Percentiles rank a stretch among this genome's conserved stretches.
phyloP scores from a whole-genome alignment of 805 yeast genomes.

The Sungouiozyma intestinalis region DNA sequence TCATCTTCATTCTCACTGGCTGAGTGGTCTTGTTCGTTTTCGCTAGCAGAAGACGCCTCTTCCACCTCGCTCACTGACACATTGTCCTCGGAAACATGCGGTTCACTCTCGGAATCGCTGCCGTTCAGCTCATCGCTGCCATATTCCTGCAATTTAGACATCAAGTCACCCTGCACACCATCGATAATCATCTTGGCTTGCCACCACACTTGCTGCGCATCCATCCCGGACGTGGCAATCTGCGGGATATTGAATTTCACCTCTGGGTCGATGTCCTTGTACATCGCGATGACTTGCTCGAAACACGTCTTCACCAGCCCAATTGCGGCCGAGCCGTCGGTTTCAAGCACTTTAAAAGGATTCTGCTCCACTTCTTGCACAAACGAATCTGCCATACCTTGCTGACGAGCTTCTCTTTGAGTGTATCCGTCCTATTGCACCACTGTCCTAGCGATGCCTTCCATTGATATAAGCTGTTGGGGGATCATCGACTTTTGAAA shows the following conservation, averaged over 20 bases:
- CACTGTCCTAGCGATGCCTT: not conserved
- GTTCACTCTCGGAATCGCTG: conserved; percentile 5
- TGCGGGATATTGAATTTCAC: conserved; percentile 61
- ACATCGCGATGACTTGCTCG: conserved; percentile 18
- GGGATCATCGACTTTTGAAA: no score
- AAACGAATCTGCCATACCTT: not conserved
- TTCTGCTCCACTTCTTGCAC: not conserved
- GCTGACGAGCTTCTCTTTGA: no score
- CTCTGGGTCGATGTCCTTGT: conserved; percentile 9
- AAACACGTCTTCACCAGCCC: conserved; percentile 17
- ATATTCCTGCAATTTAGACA: conserved; percentile 43
- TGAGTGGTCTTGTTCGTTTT: conserved; percentile 2
- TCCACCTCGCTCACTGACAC: conserved; percentile 20
- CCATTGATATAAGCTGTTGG: no score
- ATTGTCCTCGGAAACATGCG: conserved; percentile 15
- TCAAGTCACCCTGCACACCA: conserved; percentile 54
- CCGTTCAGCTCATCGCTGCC: conserved; percentile 24
- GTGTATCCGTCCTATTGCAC: no score
- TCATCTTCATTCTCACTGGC: conserved; percentile 8
- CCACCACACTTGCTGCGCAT: conserved; percentile 87
- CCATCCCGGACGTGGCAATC: conserved; percentile 74
- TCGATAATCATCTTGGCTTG: conserved; percentile 82
- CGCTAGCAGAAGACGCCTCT: not conserved
- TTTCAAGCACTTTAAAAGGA: not conserved
- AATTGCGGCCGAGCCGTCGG: conserved; percentile 4